These are phyloP conservation scores for Trametes sanguinea DNA, from an alignment of 768 basidiomycete species.

Conservation along the genomic window DNA sequence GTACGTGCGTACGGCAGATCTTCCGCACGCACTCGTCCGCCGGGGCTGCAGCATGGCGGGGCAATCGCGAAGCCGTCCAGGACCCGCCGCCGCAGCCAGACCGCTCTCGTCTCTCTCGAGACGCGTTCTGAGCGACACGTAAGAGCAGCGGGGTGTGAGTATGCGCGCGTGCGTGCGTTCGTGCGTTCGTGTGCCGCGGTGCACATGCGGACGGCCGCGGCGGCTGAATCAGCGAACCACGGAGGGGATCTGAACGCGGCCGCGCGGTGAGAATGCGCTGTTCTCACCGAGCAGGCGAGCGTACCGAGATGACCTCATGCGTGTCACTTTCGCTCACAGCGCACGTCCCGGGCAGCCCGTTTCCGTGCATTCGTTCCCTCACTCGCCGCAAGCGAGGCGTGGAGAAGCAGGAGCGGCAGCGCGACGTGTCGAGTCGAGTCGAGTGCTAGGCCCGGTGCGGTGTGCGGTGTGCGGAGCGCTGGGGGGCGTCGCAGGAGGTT, in stretches of 20 bases:
- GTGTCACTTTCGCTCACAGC: slow-evolving; percentile 2
- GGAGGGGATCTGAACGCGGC: not conserved
- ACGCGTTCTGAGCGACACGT: not conserved
- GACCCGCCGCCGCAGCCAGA: slow-evolving; percentile 1
- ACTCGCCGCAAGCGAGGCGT: not conserved
- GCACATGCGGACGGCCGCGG: not conserved
- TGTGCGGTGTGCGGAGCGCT: not conserved
- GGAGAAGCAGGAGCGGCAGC: not conserved
- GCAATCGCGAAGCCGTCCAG: not conserved
- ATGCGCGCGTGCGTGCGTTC: not conserved
- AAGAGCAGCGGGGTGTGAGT: not conserved
- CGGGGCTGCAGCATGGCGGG: too few species aligned
- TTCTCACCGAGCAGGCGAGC: slow-evolving; percentile 6
- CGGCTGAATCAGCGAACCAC: slow-evolving; percentile 5
- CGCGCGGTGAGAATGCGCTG: slow-evolving; percentile 12
- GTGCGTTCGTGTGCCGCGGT: not conserved
- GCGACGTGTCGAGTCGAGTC: not conserved
- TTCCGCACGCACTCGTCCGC: not conserved
- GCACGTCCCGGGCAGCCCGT: not conserved
- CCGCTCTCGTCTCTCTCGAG: slow-evolving; percentile 1
- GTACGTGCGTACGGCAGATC: not conserved
- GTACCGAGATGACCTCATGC: slow-evolving; percentile 12
- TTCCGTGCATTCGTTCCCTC: not conserved
- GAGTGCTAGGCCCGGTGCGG: not conserved
- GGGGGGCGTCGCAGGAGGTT: too few species aligned